Base-by-base conservation (phyloP, 2,329 filamentous ascomycete genomes). In the Pseudogymnoascus sp. region DNA sequence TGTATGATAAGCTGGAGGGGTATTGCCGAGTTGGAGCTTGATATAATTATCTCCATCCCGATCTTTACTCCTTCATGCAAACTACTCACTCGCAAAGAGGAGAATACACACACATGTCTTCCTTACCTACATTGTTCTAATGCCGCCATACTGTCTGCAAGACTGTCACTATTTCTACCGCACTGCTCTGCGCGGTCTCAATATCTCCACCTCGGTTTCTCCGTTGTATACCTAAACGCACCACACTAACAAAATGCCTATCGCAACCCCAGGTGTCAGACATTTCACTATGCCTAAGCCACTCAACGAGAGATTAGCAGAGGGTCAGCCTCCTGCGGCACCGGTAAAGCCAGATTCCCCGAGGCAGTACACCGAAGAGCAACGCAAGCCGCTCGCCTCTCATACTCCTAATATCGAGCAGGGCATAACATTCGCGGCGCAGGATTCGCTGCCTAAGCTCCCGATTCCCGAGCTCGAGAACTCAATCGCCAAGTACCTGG, bases 131-230 rank as follows among this genome's bases (percentile, higher is more conserved):
- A 53, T 53, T 53, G 25, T 16, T 53, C 46, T 61, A 66, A 96
- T 96, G 90, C 89, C 89, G 80, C 77, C 82, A 71, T 93, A 91
- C 76, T 96, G 81, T 77, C 80, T 90, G 64, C 88, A 95, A 82
- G 89, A 96, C 77, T 96, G 90, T 73, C 91, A 96, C 75, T 96
- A 96, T 79, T 96, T 96, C 79, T 95, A 90, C 80, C 90, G 90
- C 81, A 96, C 88, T 76, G 89, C 90, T 74, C 80, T 96, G 78
- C 90, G 90, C 81, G 88, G 92, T 74, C 80, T 96, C 70, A 93
- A 89, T 73, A 87, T 96, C 71, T 84, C 86, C 78, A 96, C 90
- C 70, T 84, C 80, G 72, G 85, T 96, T 76, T 91, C 88, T 68
- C 87, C 89, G 69, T 80, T 91, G 62, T 91, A 91, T 80, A 83